Base-by-base conservation (phyloP, 2,329 filamentous ascomycete genomes). In the Aphanoascus verrucosus region DNA sequence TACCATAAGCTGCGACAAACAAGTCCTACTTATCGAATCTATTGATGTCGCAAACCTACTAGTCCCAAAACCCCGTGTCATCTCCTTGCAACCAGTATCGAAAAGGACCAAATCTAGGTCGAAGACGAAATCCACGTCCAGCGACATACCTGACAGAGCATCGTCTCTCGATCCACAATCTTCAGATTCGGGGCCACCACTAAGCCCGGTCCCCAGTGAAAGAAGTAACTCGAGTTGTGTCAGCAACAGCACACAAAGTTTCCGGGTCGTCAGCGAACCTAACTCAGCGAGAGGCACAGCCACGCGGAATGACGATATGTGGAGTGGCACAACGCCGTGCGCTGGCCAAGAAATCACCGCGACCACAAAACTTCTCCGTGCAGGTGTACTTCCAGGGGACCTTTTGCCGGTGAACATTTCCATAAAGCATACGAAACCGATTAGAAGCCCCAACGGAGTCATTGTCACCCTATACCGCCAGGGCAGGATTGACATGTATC, bases 381-480 rank as follows among this genome's bases (percentile, higher is more conserved):
- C 86, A 11, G 93, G 90, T 15, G 94, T 85, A 64, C 74, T 97
- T 12, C 84, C 89, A 0, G 93, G 93, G 14, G 93, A 97, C 61
- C 80, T 80, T 20, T 76, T 97, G 42, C 83, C 87, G 0, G 78
- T 97, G 52, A 85, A 81, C 62, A 83, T 97, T 50, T 82, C 79
- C 0, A 83, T 98, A 56, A 85, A 88, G 58, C 93, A 97, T 66
- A 91, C 85, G 56, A 94, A 94, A 67, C 80, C 83, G 55, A 81
- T 97, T 63, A 88, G 91, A 72, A 97, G 89, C 65, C 78, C 95
- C 71, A 86, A 91, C 61, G 91, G 93, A 6, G 85, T 97, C 46
- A 93, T 97, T 56, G 82, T 95, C 44, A 97, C 93, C 1, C 74
- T 98, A 7, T 96, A 94, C 66, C 82, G 93, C 43, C 87, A 94